Conservation (phyloP, 2,329 filamentous ascomycete genomes). For the Colletotrichum shisoi region DNA sequence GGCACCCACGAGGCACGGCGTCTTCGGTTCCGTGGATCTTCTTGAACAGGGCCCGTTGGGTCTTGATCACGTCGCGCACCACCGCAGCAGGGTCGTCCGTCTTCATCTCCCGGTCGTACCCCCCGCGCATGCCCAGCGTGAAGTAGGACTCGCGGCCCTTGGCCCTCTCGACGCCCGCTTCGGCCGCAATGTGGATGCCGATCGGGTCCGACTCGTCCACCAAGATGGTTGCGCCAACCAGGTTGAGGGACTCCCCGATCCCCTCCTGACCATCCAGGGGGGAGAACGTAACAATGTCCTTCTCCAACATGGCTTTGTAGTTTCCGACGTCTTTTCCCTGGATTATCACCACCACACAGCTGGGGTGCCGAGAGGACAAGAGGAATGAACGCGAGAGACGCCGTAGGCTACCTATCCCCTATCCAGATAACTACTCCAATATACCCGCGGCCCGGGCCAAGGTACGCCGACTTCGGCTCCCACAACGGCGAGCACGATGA, state of each 20-base stretch:
- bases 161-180: conserved; percentile 62
- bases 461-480: conserved; percentile 13
- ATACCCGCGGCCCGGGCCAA: neutral
- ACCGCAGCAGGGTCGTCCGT: conserved; percentile 60
- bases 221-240: conserved; percentile 46
- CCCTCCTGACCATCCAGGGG: conserved; percentile 7
- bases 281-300: conserved; percentile 43
- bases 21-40: conserved; percentile 58
- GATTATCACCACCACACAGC: neutral
- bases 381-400: neutral
- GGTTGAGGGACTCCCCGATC: conserved; percentile 38
- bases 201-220: conserved; percentile 45
- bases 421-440: neutral
- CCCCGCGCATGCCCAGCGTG: conserved; percentile 67
- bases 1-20: conserved; percentile 52
- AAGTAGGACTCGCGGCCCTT: conserved; percentile 66
- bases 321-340: neutral
- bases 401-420: neutral
- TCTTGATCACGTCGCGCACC: conserved; percentile 62
- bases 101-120: conserved; percentile 62
- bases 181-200: conserved; percentile 49
- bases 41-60: conserved; percentile 62
- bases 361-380: neutral
- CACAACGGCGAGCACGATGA: neutral
- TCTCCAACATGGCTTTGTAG: conserved; percentile 42